Evolutionary conservation across 1,284 basidiomycete genomes (phyloP), one percentile per base, ranked within the genome.

Genomic region (Trametes sp.): DNA sequence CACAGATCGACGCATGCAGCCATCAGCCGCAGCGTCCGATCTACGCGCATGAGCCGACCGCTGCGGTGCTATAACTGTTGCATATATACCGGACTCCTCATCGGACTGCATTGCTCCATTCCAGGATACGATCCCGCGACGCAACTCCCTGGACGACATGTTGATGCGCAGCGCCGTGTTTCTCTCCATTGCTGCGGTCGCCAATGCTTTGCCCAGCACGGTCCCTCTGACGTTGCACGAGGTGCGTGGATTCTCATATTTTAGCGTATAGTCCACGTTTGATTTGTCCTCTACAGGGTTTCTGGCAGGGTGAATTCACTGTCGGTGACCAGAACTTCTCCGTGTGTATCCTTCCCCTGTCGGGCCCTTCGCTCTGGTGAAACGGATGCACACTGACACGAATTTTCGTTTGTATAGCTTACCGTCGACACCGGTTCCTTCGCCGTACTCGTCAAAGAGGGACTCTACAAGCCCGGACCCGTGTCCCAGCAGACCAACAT

Each of bases 391-490:
- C 6, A n/a, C 29, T n/a, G 21, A 14, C 50, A 13, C 11, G 24
- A 19, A 4, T 9, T 2, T 5, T 1, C 4, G 16, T n/a, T 26
- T 23, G 23, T 11, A 48, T 24, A 63, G 62, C n/a, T 63, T 13
- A 55, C 57, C 3, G 35, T 63, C 13, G 62, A 63, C 44, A 63
- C 62, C 2, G 62, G 62, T 5, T 59, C 57, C 49, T 59, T 63
- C 44, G 62, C 62, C 6, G 35, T 59, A 21, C 49, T 63, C 8
- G 49, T 63, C 28, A 55, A 63, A 50, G 3, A 63, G 29, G 62
- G 62, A 11, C 45, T 59, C 16, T 63, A 63, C 29, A 23, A 56
- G 24, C 62, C 62, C 5, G 59, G 50, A 26, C 10, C 57, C 6
- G 29, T 54, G 24, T 53, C 62, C 10, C 41, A 59, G 42, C 62